These are phyloP conservation scores for Ophiosphaerella narmari DNA, from an alignment of 2,329 filamentous ascomycete species.

Conservation along the genomic window DNA sequence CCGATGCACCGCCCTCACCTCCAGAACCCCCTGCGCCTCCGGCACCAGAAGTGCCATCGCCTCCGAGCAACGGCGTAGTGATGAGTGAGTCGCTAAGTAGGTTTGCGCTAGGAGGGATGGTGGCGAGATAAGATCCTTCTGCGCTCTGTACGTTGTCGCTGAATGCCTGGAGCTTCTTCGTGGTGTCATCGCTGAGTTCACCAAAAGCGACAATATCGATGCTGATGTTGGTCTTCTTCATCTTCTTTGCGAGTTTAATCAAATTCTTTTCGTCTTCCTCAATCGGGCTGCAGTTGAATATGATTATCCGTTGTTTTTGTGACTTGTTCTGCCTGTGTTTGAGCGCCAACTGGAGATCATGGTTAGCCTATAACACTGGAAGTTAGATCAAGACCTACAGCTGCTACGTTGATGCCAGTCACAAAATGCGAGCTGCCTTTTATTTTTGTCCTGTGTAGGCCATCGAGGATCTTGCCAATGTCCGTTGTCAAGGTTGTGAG, in stretches of 20 bases:
- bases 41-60: conserved; percentile 69
- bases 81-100: conserved; percentile 91
- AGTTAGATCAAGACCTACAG: conserved; percentile 68
- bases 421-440: conserved; percentile 84
- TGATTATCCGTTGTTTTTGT: conserved; percentile 94
- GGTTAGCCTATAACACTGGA: conserved; percentile 71
- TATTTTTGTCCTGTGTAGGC: conserved; percentile 84
- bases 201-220: conserved; percentile 96
- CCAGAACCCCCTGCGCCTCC: conserved; percentile 58
- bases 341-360: conserved; percentile 72
- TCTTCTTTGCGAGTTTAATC: conserved; percentile 89
- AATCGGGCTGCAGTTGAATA: conserved; percentile 93
- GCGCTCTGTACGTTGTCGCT: conserved; percentile 85
- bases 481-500: conserved; percentile 95
- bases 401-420: conserved; percentile 92
- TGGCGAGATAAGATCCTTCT: conserved; percentile 90
- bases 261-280: conserved; percentile 88
- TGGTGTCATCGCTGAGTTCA: conserved; percentile 86
- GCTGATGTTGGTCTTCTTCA: conserved; percentile 96
- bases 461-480: conserved; percentile 89
- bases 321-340: conserved; percentile 99
- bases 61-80: conserved; percentile 85
- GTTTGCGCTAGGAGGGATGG: conserved; percentile 88
- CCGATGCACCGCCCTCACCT: conserved; percentile 58
- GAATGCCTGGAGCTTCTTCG: conserved; percentile 89